These are phyloP conservation scores for Microdochium trichocladiopsis DNA, from an alignment of 2,329 filamentous ascomycete genomes.

Conservation along the genomic window DNA sequence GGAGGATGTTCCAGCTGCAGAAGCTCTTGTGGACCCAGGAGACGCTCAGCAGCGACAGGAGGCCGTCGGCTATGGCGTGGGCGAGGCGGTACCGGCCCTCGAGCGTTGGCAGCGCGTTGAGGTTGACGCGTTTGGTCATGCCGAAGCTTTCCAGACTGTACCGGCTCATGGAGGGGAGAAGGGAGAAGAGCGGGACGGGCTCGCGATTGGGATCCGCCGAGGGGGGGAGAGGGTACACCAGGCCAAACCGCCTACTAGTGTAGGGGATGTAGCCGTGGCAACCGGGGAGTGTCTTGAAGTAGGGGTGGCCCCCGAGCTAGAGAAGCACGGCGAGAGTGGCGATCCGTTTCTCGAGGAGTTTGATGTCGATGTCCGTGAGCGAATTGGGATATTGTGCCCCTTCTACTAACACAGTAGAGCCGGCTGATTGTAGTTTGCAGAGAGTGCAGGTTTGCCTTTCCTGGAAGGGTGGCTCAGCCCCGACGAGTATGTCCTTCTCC, in stretches of 20 bases:
- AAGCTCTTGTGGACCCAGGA: neutral
- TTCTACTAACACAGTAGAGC: neutral
- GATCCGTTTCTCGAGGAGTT: neutral
- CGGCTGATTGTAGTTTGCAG: neutral
- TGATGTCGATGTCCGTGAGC: neutral
- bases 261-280: neutral
- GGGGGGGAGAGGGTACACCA: neutral
- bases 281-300: neutral
- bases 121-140: neutral
- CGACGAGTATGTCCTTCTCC: no score
- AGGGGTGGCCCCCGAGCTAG: neutral
- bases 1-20: neutral
- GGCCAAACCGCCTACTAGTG: neutral
- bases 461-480: neutral
- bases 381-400: neutral
- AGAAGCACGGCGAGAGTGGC: neutral
- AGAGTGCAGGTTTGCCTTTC: neutral
- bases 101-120: neutral
- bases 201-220: neutral
- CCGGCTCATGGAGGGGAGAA: neutral
- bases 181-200: neutral
- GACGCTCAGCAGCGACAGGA: neutral
- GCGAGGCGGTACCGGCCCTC: neutral
- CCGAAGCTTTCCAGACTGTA: neutral
- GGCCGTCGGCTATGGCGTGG: neutral